These are phyloP conservation scores for Pulveroboletus sp. DNA, from an alignment of 768 basidiomycete species.

Conservation along the genomic window DNA sequence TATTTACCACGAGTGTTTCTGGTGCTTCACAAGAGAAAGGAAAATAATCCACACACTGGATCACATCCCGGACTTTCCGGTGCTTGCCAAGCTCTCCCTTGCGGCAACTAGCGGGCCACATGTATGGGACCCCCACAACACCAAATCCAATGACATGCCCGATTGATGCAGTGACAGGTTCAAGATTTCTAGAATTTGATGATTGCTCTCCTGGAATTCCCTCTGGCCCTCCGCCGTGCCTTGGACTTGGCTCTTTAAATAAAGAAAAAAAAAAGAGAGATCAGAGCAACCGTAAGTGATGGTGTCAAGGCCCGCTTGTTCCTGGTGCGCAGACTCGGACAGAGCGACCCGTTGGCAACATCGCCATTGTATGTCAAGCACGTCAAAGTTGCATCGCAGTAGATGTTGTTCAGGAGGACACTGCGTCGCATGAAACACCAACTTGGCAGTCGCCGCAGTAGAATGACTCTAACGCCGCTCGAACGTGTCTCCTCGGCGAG, in stretches of 20 bases:
- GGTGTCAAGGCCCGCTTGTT: slow-evolving; percentile 1
- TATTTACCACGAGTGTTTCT: slow-evolving; percentile 13
- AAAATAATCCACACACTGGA: not conserved
- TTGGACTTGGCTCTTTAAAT: not conserved
- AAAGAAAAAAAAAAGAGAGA: not conserved
- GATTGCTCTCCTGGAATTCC: not conserved
- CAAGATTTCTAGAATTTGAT: slow-evolving; percentile 11
- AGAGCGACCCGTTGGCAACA: too few relatives aligned
- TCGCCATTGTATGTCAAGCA: not conserved
- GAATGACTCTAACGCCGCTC: slow-evolving; percentile 20
- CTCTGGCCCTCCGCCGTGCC: not conserved
- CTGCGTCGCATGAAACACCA: slow-evolving; percentile 17
- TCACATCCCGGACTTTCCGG: slow-evolving; percentile 31
- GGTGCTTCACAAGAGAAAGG: slow-evolving; percentile 10
- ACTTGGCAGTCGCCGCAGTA: not conserved
- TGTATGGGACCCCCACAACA: slow-evolving; percentile 11
- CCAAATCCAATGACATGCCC: not conserved
- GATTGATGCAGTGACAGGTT: slow-evolving; percentile 14
- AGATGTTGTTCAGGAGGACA: not conserved
- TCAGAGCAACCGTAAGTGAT: slow-evolving; percentile 1
- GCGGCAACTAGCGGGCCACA: slow-evolving; percentile 24
- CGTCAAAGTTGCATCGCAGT: slow-evolving; percentile 8
- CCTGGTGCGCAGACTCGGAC: not conserved
- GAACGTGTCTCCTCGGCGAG: slow-evolving; percentile 18
- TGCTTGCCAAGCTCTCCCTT: not conserved